phyloP scores from a whole-genome alignment of 345 rosid species.

The Carallia pectinifolia region DNA sequence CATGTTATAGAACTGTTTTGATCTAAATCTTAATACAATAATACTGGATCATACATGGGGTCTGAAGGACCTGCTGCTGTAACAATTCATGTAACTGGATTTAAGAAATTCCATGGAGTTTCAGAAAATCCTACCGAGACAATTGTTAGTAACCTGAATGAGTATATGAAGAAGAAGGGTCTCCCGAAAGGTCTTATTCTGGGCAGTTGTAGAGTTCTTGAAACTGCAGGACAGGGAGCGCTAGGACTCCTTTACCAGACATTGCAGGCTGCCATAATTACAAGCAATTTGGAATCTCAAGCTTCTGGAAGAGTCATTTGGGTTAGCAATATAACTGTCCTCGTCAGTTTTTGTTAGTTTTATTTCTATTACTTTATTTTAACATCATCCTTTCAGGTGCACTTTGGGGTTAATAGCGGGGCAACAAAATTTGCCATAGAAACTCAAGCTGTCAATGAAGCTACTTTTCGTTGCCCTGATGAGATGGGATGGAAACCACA shows the following conservation, averaged over 20 bases:
- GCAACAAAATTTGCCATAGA: constrained; percentile 88
- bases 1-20: background rate
- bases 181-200: background rate
- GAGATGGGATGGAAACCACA: constrained; percentile 99
- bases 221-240: constrained; percentile 1
- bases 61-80: background rate
- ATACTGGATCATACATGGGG: background rate
- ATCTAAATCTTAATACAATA: background rate
- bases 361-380: background rate
- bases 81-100: constrained; percentile 15
- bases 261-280: constrained; percentile 50
- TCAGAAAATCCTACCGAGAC: constrained; percentile 93
- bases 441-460: constrained; percentile 94
- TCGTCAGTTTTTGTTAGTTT: background rate
- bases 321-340: constrained; percentile 45
- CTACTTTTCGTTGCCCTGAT: constrained; percentile 94
- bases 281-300: constrained; percentile 49
- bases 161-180: constrained; percentile 24
- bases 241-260: constrained; percentile 38
- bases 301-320: constrained; percentile 53
- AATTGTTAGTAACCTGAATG: constrained; percentile 57
- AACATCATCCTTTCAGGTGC: constrained; percentile 45
- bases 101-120: constrained; percentile 31
- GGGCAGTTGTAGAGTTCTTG: background rate
- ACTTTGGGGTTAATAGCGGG: constrained; percentile 95